Evolutionary conservation across 2,329 filamentous ascomycete genomes (phyloP), one percentile per base, ranked within the genome.

Genomic region (Zymoseptoria tritici): DNA sequence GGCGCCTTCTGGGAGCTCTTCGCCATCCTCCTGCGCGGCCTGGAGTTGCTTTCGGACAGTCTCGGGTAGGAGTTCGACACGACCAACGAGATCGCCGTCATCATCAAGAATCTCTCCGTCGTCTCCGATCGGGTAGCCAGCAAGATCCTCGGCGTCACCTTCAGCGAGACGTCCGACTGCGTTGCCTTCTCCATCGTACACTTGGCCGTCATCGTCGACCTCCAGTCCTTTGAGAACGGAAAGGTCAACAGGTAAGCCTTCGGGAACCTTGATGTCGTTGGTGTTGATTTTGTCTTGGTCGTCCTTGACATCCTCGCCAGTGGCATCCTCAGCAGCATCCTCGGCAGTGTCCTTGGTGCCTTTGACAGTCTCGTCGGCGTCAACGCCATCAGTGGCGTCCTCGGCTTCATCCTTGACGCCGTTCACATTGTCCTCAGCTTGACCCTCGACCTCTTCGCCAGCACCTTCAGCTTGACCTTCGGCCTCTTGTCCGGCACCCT

Each of bases 61-160:
- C 46, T 80, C 78, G 13, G 79, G 78, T 19, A 78, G 72, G 36
- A 80, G 73, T 62, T 82, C 80, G 56, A 79, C 77, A 58, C 80
- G 79, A 55, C 81, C 81, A 54, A 83, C 79, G 22, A 82, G 77
- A 63, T 81, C 78, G 22, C 81, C 81, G 61, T 81, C 78, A 50
- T 82, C 79, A 60, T 83, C 79, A 22, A 83, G 76, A 29, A 83
- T 82, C 66, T 82, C 80, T 59, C 81, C 81, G 13, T 82, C 75
- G 46, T 81, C 77, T 59, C 80, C 80, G 60, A 81, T 80, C 16
- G 73, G 74, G 68, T 81, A 81, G 42, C 80, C 80, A 55, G 72
- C 76, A 52, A 81, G 78, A 61, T 81, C 79, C 68, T 81, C 79
- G 21, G 79, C 79, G 59, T 81, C 79, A 60, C 79, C 80, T 67